A percentile compares a stretch with the other conserved stretches of the same genome.
These are phyloP conservation scores for Sclerotinia trifoliorum DNA, from an alignment of 2,329 filamentous ascomycete species.

Conservation along the genomic window DNA sequence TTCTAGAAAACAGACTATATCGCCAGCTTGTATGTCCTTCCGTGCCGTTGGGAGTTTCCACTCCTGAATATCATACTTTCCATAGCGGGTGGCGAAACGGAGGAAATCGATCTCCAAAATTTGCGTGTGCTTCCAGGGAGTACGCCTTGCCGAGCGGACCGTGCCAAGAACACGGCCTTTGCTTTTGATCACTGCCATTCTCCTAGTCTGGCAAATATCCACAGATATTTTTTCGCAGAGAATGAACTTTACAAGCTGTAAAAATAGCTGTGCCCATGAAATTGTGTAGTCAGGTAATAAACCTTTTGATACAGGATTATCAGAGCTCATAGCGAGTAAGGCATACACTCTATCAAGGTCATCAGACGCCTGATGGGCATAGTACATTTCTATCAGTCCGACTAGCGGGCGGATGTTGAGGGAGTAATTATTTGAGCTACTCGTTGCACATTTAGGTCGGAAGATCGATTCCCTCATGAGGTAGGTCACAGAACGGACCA, in stretches of 20 bases:
- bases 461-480: not conserved
- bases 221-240: not conserved
- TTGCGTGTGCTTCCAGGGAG: not conserved
- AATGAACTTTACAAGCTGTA: not conserved
- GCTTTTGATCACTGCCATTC: not conserved
- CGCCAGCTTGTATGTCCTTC: not conserved
- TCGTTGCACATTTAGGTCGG: not conserved
- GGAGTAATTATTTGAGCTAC: not conserved
- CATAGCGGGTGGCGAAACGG: no score
- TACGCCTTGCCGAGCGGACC: accelerated
- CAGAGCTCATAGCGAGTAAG: constrained; percentile 2
- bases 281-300: not conserved
- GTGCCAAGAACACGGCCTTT: not conserved
- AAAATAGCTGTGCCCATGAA: not conserved
- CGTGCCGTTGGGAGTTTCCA: not conserved
- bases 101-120: not conserved
- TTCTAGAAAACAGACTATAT: not conserved
- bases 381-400: not conserved
- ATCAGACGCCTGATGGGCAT: not conserved
- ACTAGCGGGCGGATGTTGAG: not conserved
- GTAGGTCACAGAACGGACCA: not conserved
- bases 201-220: not conserved
- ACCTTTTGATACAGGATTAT: not conserved
- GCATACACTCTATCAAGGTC: not conserved
- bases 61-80: no score